Evolutionary conservation across 495 filamentous ascomycete species (phyloP).

Genomic region (Neurospora sp.): DNA sequence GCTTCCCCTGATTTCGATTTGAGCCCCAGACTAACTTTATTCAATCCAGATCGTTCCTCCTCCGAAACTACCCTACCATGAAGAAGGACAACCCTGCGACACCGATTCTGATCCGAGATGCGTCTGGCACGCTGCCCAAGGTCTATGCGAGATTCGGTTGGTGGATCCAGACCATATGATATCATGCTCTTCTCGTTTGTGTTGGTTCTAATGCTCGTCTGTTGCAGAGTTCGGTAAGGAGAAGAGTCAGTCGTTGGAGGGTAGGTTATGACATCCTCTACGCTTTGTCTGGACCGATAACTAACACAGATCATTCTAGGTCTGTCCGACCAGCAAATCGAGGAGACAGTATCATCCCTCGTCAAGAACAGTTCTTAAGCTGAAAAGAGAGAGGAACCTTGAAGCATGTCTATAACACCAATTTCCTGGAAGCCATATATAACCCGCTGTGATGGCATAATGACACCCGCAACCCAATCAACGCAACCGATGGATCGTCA

Average conservation of each 20-base stretch:
- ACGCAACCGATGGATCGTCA: neutral
- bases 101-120: conserved; percentile 91
- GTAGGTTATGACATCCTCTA: conserved; percentile 32
- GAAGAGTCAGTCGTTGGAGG: conserved; percentile 70
- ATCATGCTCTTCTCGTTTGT: neutral
- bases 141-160: conserved; percentile 91
- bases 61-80: conserved; percentile 92
- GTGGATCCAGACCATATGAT: conserved; percentile 17
- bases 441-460: neutral
- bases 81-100: conserved; percentile 96
- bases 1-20: neutral
- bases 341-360: conserved; percentile 71
- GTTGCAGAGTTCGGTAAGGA: conserved; percentile 73
- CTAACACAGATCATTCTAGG: conserved; percentile 39
- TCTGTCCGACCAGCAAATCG: conserved; percentile 83
- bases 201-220: neutral
- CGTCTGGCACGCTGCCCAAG: conserved; percentile 64
- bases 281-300: neutral
- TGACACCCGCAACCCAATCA: neutral
- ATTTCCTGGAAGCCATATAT: neutral
- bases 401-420: neutral
- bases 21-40: neutral
- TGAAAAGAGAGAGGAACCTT: neutral
- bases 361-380: conserved; percentile 47
- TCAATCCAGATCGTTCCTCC: conserved; percentile 71